Conservation (phyloP, 1,284 basidiomycete species). For the Neolentinus lepideus region DNA sequence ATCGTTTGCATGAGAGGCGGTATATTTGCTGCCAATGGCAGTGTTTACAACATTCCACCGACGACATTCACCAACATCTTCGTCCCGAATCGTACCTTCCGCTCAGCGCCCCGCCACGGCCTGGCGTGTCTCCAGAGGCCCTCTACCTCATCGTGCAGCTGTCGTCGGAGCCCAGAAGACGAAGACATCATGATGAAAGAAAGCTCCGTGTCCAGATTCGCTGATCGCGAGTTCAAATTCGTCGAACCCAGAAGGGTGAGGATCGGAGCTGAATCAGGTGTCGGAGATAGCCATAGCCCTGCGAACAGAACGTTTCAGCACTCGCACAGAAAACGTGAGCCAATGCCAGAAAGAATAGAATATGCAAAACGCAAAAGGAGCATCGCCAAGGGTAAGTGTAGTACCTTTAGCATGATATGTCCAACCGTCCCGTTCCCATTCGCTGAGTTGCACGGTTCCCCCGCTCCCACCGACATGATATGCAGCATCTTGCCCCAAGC, state of each 20-base stretch:
- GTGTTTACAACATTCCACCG: constrained; percentile 52
- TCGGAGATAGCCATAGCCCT: constrained; percentile 86
- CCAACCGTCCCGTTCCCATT: constrained; percentile 92
- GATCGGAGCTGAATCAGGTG: constrained; percentile 43
- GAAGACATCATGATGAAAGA: constrained; percentile 82
- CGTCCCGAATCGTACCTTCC: constrained; percentile 67
- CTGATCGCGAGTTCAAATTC: constrained; percentile 90
- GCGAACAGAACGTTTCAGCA: constrained; percentile 2
- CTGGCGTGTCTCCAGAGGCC: constrained; percentile 37
- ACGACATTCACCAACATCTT: constrained; percentile 59
- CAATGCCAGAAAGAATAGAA: not conserved
- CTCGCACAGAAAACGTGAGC: constrained; percentile 3
- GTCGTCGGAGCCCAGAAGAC: constrained; percentile 29
- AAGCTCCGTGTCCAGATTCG: constrained; percentile 89
- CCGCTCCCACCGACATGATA: constrained; percentile 14
- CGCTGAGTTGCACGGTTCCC: constrained; percentile 59
- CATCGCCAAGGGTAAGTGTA: not conserved
- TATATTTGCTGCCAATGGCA: no score
- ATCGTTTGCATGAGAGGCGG: no score
- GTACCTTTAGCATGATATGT: constrained; percentile 98
- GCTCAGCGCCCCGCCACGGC: constrained; percentile 54
- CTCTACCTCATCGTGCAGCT: constrained; percentile 37
- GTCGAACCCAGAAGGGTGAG: constrained; percentile 93
- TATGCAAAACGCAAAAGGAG: not conserved
- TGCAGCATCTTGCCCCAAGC: constrained; percentile 28